Conservation (phyloP, 768 basidiomycete species). For the Tulasnella sp. region DNA sequence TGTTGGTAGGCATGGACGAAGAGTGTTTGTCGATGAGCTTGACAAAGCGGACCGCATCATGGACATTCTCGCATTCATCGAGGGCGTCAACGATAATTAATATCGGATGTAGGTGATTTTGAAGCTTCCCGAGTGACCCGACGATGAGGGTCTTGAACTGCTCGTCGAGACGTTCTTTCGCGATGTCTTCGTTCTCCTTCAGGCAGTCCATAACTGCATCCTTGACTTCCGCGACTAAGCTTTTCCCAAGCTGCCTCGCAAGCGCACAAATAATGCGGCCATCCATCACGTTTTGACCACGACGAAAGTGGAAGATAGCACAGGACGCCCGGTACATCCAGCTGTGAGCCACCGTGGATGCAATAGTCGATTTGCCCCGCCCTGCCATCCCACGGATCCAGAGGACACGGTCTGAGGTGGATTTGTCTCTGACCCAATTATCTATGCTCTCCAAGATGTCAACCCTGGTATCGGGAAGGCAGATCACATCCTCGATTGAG, state of each 20-base stretch:
- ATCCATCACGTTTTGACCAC: neutral
- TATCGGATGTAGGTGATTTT: neutral
- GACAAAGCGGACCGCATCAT: neutral
- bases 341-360: neutral
- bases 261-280: neutral
- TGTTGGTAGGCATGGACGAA: neutral
- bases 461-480: neutral
- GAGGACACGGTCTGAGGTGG: neutral
- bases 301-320: neutral
- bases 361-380: neutral
- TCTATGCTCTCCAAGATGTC: neutral
- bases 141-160: neutral
- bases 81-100: neutral
- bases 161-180: neutral
- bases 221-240: neutral
- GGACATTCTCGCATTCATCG: neutral
- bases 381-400: neutral
- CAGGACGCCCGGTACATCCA: neutral
- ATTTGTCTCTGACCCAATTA: neutral
- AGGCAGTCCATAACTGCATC: neutral
- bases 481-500: neutral
- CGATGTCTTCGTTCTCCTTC: neutral
- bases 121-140: neutral
- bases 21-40: neutral
- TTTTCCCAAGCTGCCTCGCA: neutral